phyloP scores from a whole-genome alignment of 1,284 basidiomycete species.

The Ceratobasidium sp. region DNA sequence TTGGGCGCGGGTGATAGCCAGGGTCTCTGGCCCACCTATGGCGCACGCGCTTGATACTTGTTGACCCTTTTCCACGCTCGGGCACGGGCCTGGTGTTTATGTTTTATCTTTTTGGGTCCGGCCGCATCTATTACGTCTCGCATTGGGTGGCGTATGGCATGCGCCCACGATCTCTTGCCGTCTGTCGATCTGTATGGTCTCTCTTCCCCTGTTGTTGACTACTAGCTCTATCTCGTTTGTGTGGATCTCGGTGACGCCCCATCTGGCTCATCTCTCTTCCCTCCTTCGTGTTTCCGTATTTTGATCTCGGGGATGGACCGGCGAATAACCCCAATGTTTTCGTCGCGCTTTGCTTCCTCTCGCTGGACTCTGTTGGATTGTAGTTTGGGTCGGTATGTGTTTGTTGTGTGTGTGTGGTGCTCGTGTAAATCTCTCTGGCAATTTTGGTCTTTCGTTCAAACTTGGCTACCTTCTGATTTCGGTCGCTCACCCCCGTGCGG shows the following conservation, averaged over 20 bases:
- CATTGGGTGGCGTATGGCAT: not conserved
- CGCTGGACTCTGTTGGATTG: not conserved
- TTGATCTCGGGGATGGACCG: not conserved
- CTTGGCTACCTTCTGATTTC: not conserved
- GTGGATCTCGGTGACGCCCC: not conserved
- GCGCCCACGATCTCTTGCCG: not conserved
- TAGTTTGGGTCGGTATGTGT: too few species aligned
- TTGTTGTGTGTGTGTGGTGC: not conserved
- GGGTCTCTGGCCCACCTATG: constrained; percentile 1
- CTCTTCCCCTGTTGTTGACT: not conserved
- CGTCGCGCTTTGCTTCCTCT: not conserved
- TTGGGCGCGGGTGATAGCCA: not conserved
- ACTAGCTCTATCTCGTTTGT: not conserved
- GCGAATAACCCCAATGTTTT: too few species aligned
- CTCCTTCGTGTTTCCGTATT: not conserved
- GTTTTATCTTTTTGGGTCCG: too few species aligned
- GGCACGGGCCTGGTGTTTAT: too few species aligned
- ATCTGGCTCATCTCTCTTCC: constrained; percentile 1
- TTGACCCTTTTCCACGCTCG: too few species aligned
- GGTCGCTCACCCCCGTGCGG: not conserved
- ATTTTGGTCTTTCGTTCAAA: not conserved
- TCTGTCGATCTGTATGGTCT: not conserved
- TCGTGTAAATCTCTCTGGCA: not conserved
- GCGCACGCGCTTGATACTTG: too few species aligned
- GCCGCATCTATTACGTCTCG: too few species aligned